Evolutionary conservation across 768 basidiomycete species (phyloP), one percentile per base, ranked within the genome.

Genomic region (Chlorophyllum brunneum): DNA sequence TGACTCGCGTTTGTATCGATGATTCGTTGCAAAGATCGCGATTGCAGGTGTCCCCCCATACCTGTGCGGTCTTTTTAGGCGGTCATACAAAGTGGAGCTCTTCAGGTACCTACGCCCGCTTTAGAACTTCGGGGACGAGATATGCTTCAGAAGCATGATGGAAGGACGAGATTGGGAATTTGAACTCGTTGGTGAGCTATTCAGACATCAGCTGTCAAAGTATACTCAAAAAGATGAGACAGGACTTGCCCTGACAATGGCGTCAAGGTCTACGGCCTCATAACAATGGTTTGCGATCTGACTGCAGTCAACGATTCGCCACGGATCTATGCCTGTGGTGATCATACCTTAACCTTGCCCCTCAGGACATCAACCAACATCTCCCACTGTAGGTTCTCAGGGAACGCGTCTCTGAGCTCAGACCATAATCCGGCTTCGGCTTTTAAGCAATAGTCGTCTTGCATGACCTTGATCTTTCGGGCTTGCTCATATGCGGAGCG

Each of bases 91-190:
- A n/a, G n/a, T n/a, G n/a, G n/a, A n/a, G n/a, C n/a, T n/a, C n/a
- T n/a, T 16, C 15, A 34, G 16, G 11, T 34, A 24, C 80, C 59
- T 76, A 94, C 55, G 85, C 81, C 65, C 79, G 72, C 67, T 92
- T 95, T 55, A 98, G 69, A 3, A 87, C 69, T 20, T 82, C 81
- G 1, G 93, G 90, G 20, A 94, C 86, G n/a, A 97, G 77, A 68
- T 91, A 97, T 1, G 92, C 82, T 65, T 95, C 92, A 49, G 91
- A 85, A 6, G 92, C 94, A 62, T 91, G 87, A 61, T 94, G 91
- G 62, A 94, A 83, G 5, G 89, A 86, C 5, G 87, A 81, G 24
- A 94, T 75, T 1, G 82, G 78, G 62, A 92, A 93, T 59, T 91
- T 71, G 74, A 95, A 98, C 67, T 97, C 94, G 63, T 95, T 90